A percentile compares a stretch with the other conserved stretches of the same genome.
phyloP scores from a whole-genome alignment of 2,329 filamentous ascomycete genomes.

The Zasmidium citrigriseum region DNA sequence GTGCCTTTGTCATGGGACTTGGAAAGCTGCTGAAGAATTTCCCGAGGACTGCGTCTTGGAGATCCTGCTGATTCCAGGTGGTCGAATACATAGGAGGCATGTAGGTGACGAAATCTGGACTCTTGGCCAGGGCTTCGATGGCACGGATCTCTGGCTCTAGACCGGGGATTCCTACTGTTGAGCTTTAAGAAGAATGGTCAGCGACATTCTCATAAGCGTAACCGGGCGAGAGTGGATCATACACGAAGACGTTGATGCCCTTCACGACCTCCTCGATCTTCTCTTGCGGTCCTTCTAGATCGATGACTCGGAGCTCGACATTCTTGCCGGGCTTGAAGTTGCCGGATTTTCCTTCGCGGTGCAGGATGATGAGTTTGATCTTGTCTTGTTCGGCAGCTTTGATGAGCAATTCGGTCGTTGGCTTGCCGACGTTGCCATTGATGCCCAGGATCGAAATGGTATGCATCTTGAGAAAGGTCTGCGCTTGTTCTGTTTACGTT shows the following conservation, averaged over 20 bases:
- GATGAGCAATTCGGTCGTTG: constrained; percentile 2
- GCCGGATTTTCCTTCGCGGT: neutral
- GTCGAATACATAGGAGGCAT: constrained; percentile 1
- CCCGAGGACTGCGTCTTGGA: neutral
- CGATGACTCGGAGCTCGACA: constrained; percentile 5
- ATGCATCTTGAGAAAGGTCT: constrained; percentile 2
- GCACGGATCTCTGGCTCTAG: neutral
- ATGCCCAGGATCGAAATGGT: constrained; percentile 7
- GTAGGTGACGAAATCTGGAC: neutral
- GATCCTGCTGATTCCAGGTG: constrained; percentile 4
- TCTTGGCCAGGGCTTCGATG: neutral
- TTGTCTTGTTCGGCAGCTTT: constrained; percentile 3
- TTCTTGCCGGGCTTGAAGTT: neutral
- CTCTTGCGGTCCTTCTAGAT: neutral
- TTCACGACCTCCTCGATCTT: constrained; percentile 8
- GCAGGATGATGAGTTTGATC: constrained; percentile 10
- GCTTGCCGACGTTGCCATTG: constrained; percentile 7
- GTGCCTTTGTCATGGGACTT: neutral
- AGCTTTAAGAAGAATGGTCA: neutral
- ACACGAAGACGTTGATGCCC: constrained; percentile 13
- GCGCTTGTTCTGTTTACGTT: neutral
- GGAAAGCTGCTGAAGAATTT: neutral
- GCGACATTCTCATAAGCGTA: neutral
- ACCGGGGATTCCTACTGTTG: neutral
- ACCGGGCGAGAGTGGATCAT: neutral